Conservation (phyloP, 345 rosid species). For the Microthlaspi erraticum region DNA sequence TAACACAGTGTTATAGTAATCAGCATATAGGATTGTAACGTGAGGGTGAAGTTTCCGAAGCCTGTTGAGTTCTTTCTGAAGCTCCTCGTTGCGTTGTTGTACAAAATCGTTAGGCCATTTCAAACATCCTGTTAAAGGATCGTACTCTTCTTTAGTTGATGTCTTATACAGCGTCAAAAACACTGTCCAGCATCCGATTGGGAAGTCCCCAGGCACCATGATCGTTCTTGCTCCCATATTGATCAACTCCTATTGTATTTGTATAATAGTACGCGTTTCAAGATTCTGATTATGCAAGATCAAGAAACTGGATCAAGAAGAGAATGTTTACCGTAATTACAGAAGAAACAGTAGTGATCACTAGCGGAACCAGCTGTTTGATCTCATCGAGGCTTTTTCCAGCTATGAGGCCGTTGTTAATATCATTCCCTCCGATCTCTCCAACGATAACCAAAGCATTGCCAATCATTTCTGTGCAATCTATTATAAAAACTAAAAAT, state of each 20-base stretch:
- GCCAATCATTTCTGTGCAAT: constrained; percentile 41
- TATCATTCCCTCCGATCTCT: constrained; percentile 70
- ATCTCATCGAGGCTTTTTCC: constrained; percentile 35
- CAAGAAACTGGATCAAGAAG: background rate
- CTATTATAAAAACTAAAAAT: constrained; percentile 40
- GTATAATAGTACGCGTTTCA: background rate
- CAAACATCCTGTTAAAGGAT: constrained; percentile 54
- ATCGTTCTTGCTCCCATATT: constrained; percentile 52
- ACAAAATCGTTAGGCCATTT: constrained; percentile 52
- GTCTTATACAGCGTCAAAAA: constrained; percentile 37
- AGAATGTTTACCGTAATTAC: constrained; percentile 44
- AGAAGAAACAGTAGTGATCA: constrained; percentile 40
- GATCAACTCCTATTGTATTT: constrained; percentile 50
- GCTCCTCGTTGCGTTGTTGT: constrained; percentile 50
- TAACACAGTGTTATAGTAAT: constrained; percentile 45
- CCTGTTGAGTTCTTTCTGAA: constrained; percentile 39
- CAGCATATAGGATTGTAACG: constrained; percentile 49
- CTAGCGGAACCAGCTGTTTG: constrained; percentile 46
- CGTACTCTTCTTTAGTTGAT: constrained; percentile 43
- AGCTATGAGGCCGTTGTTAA: constrained; percentile 34
- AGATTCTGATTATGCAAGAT: background rate
- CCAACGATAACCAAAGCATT: constrained; percentile 55
- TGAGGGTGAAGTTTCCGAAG: constrained; percentile 45
- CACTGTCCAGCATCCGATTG: constrained; percentile 49
- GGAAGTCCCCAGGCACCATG: constrained; percentile 53